A percentile compares a stretch with the other conserved stretches of the same genome.
Conservation (phyloP, 83 land plant genomes). For the Picea abies region DNA sequence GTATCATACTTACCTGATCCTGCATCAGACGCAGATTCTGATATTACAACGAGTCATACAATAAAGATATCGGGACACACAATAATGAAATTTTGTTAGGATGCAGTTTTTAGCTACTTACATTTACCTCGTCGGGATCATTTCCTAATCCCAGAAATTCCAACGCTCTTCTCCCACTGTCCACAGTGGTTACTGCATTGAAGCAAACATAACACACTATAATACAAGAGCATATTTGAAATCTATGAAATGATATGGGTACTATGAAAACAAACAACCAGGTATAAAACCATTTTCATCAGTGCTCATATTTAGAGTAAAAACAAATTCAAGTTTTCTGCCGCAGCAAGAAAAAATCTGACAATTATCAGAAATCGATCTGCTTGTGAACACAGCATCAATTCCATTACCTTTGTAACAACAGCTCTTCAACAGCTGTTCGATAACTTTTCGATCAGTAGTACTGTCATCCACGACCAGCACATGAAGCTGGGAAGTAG, state of each 20-base stretch:
- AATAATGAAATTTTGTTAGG: too few species aligned
- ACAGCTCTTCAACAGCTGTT: constrained; percentile 48
- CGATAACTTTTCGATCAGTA: constrained; percentile 49
- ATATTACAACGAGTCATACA: too few species aligned
- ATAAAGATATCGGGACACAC: too few species aligned
- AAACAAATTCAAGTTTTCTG: too few species aligned
- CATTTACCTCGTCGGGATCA: constrained; percentile 11
- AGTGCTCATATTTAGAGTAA: too few species aligned
- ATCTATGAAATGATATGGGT: too few species aligned
- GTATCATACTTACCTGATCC: not conserved
- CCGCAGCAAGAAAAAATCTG: too few species aligned
- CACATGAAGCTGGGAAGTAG: constrained; percentile 29
- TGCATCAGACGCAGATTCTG: constrained; percentile 4
- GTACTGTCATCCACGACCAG: constrained; percentile 58
- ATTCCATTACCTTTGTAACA: constrained; percentile 27
- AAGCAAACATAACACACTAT: too few species aligned
- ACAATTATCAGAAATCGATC: too few species aligned
- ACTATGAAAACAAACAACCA: too few species aligned
- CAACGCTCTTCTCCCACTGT: constrained; percentile 58
- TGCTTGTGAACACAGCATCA: not conserved
- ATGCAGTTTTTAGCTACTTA: not conserved
- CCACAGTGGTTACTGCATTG: constrained; percentile 61
- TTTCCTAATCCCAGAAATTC: constrained; percentile 53
- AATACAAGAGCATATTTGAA: too few species aligned
- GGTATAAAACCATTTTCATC: too few species aligned